Base-by-base conservation (phyloP, 306 rosid species). In the Nissolia schottii region DNA sequence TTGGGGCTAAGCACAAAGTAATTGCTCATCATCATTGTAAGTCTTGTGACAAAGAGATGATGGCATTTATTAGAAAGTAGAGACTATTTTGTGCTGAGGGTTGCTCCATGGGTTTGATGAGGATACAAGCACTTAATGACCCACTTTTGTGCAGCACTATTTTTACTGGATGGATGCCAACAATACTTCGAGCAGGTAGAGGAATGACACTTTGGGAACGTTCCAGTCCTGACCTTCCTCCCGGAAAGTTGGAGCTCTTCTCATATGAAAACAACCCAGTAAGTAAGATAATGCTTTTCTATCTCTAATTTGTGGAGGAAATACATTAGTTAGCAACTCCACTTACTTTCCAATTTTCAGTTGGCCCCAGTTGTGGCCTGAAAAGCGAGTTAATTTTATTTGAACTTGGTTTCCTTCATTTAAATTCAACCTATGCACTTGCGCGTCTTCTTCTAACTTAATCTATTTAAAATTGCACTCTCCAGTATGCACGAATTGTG, bases 121-220 rank as follows among this genome's bases (percentile, higher is more conserved):
- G 37, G 14, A 19, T 9, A 20, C 28, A 58, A 53, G 22, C 27
- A 59, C 40, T 51, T 40, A 28, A 14, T 50, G 46, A 11, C 48
- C 64, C 73, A 38, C 15, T 53, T 37, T 70, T 50, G 29, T 68
- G 81, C 85, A 90, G 98, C 83, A 92, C 98, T 75, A 55, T 90
- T 67, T 63, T 92, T 71, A 88, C 98, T 37, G 96, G 98, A 74
- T 92, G 98, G 98, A 66, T 92, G 85, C 98, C 98, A 7, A 90
- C 96, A 28, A 34, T 92, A 79, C 78, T 92, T 22, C 81, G 96
- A 77, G 96, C 96, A 11, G 98, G 98, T 14, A 87, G 98, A 82
- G 96, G 98, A 81, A 85, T 92, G 98, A 78, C 96, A 28, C 78
- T 87, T 29, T 93, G 96, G 96, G 91, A 83, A 70, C 62, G 80